phyloP scores from a whole-genome alignment of 345 rosid genomes.

The Corymbia maculata region DNA sequence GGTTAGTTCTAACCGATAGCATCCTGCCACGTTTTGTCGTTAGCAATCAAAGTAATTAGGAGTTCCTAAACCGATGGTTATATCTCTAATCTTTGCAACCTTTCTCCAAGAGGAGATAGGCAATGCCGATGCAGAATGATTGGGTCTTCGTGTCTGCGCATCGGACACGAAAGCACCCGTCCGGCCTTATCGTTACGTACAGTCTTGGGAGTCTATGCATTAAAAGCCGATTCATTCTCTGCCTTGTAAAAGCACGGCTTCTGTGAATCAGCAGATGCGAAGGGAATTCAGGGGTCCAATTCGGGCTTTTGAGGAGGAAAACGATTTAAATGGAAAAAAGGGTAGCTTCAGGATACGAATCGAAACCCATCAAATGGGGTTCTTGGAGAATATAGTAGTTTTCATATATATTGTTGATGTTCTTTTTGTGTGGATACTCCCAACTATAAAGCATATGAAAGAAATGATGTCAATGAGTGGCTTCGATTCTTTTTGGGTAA shows the following conservation, averaged over 20 bases:
- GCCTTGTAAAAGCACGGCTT: neutral
- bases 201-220: neutral
- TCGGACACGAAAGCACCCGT: neutral
- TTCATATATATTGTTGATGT: neutral
- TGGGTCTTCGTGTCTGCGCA: neutral
- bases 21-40: fast-evolving
- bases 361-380: neutral
- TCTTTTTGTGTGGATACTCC: neutral
- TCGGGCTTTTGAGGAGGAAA: neutral
- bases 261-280: neutral
- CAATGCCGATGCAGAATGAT: neutral
- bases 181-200: neutral
- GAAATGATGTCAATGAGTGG: neutral
- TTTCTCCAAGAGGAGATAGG: neutral
- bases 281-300: neutral
- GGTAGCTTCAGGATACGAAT: neutral
- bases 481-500: neutral
- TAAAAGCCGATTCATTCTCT: neutral
- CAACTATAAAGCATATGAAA: neutral
- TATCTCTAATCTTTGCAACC: neutral
- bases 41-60: neutral
- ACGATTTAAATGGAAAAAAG: neutral
- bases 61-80: neutral
- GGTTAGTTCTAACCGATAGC: neutral
- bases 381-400: neutral